phyloP scores from a whole-genome alignment of 2,329 filamentous ascomycete species.

The Phaeoacremonium minimum region DNA sequence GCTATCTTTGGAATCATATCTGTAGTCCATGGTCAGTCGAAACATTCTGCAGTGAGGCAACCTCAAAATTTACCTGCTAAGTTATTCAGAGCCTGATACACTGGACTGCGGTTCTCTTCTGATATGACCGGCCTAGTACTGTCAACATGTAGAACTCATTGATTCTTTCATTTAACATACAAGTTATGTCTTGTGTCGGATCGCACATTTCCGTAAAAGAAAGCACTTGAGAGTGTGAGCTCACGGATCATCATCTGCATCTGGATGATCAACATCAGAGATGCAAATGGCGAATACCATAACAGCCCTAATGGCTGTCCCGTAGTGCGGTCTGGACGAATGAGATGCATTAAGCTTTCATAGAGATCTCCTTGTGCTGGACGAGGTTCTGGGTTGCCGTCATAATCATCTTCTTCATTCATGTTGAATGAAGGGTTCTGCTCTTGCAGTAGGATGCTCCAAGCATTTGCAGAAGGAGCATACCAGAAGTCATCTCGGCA shows the following conservation, averaged over 20 bases:
- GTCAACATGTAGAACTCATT: no score
- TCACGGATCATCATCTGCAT: slow-evolving; percentile 10
- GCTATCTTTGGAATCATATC: not conserved
- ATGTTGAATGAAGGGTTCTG: slow-evolving; percentile 4
- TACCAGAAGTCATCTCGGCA: slow-evolving; percentile 30
- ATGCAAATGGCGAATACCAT: slow-evolving; percentile 9
- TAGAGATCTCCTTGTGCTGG: slow-evolving; percentile 9
- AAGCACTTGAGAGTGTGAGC: slow-evolving; percentile 5
- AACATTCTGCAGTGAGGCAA: no score
- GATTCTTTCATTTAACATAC: no score
- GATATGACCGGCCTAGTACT: slow-evolving; percentile 7
- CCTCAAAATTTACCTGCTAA: slow-evolving; percentile 7
- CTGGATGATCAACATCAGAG: slow-evolving; percentile 8
- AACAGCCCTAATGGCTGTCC: slow-evolving; percentile 7
- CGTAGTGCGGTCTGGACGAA: slow-evolving; percentile 4
- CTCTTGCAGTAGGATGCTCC: slow-evolving; percentile 14
- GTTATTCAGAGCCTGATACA: slow-evolving; percentile 8
- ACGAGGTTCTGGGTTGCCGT: slow-evolving; percentile 6
- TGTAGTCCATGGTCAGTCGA: no score
- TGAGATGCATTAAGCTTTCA: slow-evolving; percentile 8
- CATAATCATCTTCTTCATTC: slow-evolving; percentile 9
- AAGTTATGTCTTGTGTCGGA: slow-evolving; percentile 6
- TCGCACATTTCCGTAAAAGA: slow-evolving; percentile 7
- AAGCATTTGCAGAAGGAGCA: slow-evolving; percentile 27
- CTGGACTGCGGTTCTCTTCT: slow-evolving; percentile 6